Conservation (phyloP, 2,329 filamentous ascomycete species). For the Amauroascus niger region DNA sequence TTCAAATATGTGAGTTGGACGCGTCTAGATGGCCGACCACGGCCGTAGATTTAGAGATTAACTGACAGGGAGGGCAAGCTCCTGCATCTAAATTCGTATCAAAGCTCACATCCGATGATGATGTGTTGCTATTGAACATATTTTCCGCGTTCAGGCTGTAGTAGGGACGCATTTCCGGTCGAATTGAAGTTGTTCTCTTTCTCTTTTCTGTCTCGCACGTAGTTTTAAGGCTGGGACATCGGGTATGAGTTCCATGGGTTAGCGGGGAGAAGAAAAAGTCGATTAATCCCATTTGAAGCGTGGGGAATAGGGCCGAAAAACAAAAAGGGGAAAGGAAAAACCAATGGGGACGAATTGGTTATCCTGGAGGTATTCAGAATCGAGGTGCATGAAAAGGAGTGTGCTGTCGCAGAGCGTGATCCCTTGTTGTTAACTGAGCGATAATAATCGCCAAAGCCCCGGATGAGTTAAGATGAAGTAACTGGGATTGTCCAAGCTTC, state of each 20-base stretch:
- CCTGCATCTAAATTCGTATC: not conserved
- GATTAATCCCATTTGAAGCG: not conserved
- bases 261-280: not conserved
- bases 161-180: too few species aligned
- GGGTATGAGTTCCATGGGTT: not conserved
- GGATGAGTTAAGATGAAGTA: not conserved
- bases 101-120: not conserved
- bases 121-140: constrained; percentile 1
- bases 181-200: not conserved
- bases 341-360: too few species aligned
- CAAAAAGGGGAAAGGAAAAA: not conserved
- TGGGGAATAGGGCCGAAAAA: not conserved
- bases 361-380: not conserved
- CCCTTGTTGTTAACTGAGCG: not conserved
- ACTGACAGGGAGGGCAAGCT: not conserved
- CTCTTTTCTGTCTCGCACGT: not conserved
- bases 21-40: constrained; percentile 1
- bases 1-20: not conserved
- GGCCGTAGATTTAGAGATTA: not conserved
- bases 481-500: not conserved
- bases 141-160: too few species aligned
- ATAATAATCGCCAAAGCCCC: not conserved
- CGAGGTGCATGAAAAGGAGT: not conserved
- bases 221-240: not conserved
- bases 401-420: not conserved